Conservation (phyloP, 805 yeast genomes). For the Ogataea minuta region DNA sequence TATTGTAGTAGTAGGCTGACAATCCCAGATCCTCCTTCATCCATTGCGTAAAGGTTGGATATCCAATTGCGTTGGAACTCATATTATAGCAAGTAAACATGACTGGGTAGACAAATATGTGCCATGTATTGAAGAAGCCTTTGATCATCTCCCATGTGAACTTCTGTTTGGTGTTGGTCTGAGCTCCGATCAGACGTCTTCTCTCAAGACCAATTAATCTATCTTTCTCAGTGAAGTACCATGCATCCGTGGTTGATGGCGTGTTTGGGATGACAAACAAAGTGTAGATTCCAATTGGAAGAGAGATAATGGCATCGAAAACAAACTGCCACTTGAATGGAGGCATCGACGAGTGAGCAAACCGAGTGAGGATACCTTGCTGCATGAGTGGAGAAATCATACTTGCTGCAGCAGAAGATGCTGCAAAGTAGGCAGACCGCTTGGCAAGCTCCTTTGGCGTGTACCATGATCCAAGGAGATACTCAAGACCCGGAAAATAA, state of each 20-base stretch:
- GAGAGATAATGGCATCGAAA: conserved; percentile 56
- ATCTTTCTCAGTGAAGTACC: conserved; percentile 41
- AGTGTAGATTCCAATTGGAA: conserved; percentile 57
- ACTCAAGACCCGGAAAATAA: conserved; percentile 39
- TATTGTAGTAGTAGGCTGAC: conserved; percentile 37
- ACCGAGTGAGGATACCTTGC: conserved; percentile 39
- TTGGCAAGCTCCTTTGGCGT: conserved; percentile 53
- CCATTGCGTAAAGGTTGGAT: conserved; percentile 46
- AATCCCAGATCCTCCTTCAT: conserved; percentile 39
- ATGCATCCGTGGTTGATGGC: conserved; percentile 37
- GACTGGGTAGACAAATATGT: conserved; percentile 44
- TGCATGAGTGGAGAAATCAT: conserved; percentile 61
- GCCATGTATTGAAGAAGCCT: conserved; percentile 46
- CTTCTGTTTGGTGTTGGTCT: conserved; percentile 40
- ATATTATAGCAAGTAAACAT: conserved; percentile 40
- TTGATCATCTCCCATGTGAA: conserved; percentile 42
- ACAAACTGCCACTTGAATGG: conserved; percentile 74
- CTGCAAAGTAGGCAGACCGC: conserved; percentile 58
- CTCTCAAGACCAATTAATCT: conserved; percentile 43
- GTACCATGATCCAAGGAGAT: conserved; percentile 52
- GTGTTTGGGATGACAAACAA: conserved; percentile 58
- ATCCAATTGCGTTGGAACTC: conserved; percentile 33
- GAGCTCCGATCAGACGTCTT: conserved; percentile 42
- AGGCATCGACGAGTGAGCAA: conserved; percentile 37
- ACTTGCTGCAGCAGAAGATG: conserved; percentile 60